Conservation (phyloP, 2,329 filamentous ascomycete species). For the Curvularia spicifera region DNA sequence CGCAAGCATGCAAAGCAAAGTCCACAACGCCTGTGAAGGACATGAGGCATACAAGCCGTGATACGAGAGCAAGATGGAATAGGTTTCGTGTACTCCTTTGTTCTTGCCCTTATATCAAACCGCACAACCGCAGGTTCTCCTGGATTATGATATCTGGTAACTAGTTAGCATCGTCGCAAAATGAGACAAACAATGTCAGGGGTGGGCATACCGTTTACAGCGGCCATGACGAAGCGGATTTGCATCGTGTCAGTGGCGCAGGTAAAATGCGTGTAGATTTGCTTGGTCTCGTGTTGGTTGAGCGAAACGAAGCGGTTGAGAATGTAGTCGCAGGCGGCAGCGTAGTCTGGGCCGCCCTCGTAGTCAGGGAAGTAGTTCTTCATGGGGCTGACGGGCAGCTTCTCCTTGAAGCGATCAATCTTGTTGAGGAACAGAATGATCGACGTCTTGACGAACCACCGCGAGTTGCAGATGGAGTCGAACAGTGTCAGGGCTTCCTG, state of each 20-base stretch:
- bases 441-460: conserved; percentile 75
- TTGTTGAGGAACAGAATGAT: conserved; percentile 78
- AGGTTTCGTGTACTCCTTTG: conserved; percentile 37
- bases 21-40: conserved; percentile 49
- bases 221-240: conserved; percentile 99
- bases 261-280: conserved; percentile 99
- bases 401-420: conserved; percentile 78
- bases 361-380: conserved; percentile 79
- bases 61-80: conserved; percentile 41
- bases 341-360: conserved; percentile 91
- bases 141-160: conserved; percentile 96
- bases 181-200: background rate
- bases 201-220: conserved; percentile 82
- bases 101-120: conserved; percentile 76
- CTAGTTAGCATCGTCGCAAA: conserved; percentile 49
- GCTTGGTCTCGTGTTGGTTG: conserved; percentile 99
- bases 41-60: conserved; percentile 48
- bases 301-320: conserved; percentile 97
- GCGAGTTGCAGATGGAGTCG: conserved; percentile 74
- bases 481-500: conserved; percentile 74
- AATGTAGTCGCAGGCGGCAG: conserved; percentile 96
- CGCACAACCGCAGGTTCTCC: conserved; percentile 96
- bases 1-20: conserved; percentile 33
- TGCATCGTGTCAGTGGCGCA: conserved; percentile 98
- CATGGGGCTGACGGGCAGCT: conserved; percentile 74